A percentile compares a stretch with the other conserved stretches of the same genome.
Evolutionary conservation across 2,329 filamentous ascomycete species (phyloP).

Genomic region (Graphiopsis chlorocephala): DNA sequence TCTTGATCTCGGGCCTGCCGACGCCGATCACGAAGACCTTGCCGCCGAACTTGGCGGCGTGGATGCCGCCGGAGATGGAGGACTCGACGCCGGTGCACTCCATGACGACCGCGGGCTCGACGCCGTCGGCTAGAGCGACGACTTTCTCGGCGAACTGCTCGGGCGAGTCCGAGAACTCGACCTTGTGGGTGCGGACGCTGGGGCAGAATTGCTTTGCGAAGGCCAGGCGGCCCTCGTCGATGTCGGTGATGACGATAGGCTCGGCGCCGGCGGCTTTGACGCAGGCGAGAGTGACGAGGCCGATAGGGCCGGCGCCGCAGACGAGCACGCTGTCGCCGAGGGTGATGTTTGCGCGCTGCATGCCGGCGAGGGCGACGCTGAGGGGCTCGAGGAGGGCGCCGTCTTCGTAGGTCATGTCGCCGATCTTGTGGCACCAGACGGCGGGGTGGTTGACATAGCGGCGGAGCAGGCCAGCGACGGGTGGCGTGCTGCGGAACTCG

Average conservation of each 20-base stretch:
- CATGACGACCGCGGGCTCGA: constrained; percentile 78
- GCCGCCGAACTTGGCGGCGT: constrained; percentile 88
- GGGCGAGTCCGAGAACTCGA: constrained; percentile 59
- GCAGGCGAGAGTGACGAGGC: constrained; percentile 82
- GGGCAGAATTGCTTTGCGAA: constrained; percentile 86
- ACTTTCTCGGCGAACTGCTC: constrained; percentile 71
- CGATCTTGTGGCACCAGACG: constrained; percentile 94
- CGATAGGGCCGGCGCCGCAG: constrained; percentile 92
- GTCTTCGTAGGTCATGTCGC: constrained; percentile 85
- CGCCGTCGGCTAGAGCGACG: constrained; percentile 68
- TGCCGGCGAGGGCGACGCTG: constrained; percentile 80
- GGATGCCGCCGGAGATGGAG: constrained; percentile 81
- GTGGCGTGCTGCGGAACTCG: constrained; percentile 85
- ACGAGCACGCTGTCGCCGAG: constrained; percentile 86
- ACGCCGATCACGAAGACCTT: constrained; percentile 97
- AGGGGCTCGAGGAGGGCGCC: constrained; percentile 89
- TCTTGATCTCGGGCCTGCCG: constrained; percentile 89
- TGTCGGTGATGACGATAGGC: constrained; percentile 90
- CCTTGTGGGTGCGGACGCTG: constrained; percentile 75
- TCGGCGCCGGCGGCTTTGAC: constrained; percentile 81
- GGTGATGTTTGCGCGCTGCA: constrained; percentile 76
- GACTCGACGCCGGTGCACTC: constrained; percentile 96
- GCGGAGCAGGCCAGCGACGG: constrained; percentile 79
- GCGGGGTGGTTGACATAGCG: constrained; percentile 95
- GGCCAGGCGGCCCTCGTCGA: constrained; percentile 77